Conservation (phyloP, 2,329 filamentous ascomycete genomes). For the Sarocladium brachiariae region DNA sequence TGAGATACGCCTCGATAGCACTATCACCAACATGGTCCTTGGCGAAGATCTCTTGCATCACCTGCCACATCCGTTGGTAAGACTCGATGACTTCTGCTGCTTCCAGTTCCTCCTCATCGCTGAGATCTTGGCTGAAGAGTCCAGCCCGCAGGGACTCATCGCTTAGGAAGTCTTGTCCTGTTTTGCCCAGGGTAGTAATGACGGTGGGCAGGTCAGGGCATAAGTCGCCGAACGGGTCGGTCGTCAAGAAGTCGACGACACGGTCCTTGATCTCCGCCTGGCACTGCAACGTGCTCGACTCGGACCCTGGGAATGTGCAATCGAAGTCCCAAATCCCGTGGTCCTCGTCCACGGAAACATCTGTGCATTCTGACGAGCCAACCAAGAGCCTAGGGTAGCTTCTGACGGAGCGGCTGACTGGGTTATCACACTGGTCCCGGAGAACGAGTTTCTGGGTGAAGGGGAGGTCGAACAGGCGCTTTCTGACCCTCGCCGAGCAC, state of each 20-base stretch:
- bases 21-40: constrained; percentile 13
- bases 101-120: constrained; percentile 9
- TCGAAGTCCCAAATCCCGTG: constrained; percentile 28
- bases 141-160: constrained; percentile 18
- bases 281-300: constrained; percentile 23
- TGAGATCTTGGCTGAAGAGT: constrained; percentile 16
- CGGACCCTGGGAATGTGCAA: constrained; percentile 28
- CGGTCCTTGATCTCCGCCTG: constrained; percentile 24
- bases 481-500: constrained; percentile 18
- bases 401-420: constrained; percentile 19
- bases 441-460: constrained; percentile 27
- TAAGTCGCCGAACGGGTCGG: constrained; percentile 27
- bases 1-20: constrained; percentile 24
- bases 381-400: constrained; percentile 24
- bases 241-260: constrained; percentile 25
- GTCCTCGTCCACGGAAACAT: constrained; percentile 19
- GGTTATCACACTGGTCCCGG: constrained; percentile 27
- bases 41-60: constrained; percentile 18
- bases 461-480: constrained; percentile 19
- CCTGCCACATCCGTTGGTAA: constrained; percentile 10
- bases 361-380: constrained; percentile 24
- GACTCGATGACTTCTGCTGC: constrained; percentile 10
- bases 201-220: constrained; percentile 29
- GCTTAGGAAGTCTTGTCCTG: constrained; percentile 23
- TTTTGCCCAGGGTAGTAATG: constrained; percentile 24